Evolutionary conservation across 805 yeast species (phyloP).

Genomic region (Tanozyma kutaoensis): DNA sequence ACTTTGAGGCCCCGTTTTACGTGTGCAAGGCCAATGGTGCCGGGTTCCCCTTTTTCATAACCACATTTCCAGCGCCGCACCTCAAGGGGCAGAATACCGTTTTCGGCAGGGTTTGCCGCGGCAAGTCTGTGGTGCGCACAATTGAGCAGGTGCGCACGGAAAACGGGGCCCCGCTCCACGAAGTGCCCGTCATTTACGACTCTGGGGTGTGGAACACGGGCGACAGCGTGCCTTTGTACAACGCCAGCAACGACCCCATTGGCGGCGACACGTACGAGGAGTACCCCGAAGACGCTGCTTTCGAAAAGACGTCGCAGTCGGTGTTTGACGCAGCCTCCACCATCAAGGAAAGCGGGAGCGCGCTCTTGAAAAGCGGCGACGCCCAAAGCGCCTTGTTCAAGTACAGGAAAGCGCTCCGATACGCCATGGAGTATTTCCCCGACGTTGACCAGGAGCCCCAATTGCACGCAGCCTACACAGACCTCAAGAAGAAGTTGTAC

Average conservation of each 20-base stretch:
- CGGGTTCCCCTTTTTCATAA: constrained; percentile 67
- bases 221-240: constrained; percentile 42
- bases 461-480: constrained; percentile 33
- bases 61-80: constrained; percentile 60
- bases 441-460: constrained; percentile 51
- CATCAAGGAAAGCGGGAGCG: constrained; percentile 58
- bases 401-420: constrained; percentile 53
- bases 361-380: constrained; percentile 41
- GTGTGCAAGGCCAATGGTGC: constrained; percentile 66
- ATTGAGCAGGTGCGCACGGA: constrained; percentile 38
- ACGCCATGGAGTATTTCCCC: constrained; percentile 60
- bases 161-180: constrained; percentile 28
- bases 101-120: constrained; percentile 59
- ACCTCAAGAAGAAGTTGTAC: constrained; percentile 38
- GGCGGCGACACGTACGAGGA: constrained; percentile 71
- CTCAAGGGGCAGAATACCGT: constrained; percentile 64
- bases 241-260: constrained; percentile 45
- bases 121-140: constrained; percentile 57
- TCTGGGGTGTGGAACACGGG: constrained; percentile 53
- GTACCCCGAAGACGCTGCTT: constrained; percentile 64
- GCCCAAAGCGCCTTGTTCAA: constrained; percentile 43
- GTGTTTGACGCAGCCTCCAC: constrained; percentile 37
- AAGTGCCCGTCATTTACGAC: constrained; percentile 29
- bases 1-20: constrained; percentile 34
- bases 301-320: constrained; percentile 35